These are phyloP conservation scores for Chlamydomonas asymmetrica DNA, from an alignment of 139 green algal species.

Conservation along the genomic window DNA sequence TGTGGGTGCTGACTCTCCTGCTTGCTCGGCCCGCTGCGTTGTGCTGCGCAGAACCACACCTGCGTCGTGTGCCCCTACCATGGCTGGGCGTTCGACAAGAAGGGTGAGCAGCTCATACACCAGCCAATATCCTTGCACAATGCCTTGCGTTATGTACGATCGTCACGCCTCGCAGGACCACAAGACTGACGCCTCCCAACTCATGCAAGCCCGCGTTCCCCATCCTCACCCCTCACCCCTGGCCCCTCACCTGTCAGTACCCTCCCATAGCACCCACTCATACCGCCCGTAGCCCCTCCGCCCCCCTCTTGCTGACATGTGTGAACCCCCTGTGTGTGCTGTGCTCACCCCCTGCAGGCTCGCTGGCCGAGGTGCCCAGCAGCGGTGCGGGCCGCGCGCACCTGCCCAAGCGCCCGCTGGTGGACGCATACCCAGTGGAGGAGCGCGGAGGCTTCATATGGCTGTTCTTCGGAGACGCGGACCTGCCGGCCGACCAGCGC, in stretches of 20 bases:
- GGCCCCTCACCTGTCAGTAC: no score
- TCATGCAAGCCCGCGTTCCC: no score
- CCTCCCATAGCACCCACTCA: no score
- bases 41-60: slow-evolving; percentile 31
- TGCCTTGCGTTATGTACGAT: no score
- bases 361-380: slow-evolving; percentile 44
- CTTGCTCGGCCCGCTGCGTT: slow-evolving; percentile 35
- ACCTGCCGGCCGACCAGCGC: slow-evolving; percentile 68
- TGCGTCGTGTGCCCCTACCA: slow-evolving; percentile 79
- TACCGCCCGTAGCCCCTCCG: no score
- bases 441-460: slow-evolving; percentile 78
- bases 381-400: slow-evolving; percentile 27
- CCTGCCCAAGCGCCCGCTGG: slow-evolving; percentile 62
- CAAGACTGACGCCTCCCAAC: no score
- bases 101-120: slow-evolving; percentile 45
- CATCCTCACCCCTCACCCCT: no score
- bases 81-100: slow-evolving; percentile 77
- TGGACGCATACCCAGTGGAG: slow-evolving; percentile 65
- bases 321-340: no score
- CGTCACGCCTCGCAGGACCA: no score
- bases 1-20: neutral
- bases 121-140: no score
- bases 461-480: slow-evolving; percentile 75
- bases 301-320: no score
- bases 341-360: slow-evolving; percentile 45